Evolutionary conservation across 306 rosid genomes (phyloP).

Genomic region (Purshia tridentata): DNA sequence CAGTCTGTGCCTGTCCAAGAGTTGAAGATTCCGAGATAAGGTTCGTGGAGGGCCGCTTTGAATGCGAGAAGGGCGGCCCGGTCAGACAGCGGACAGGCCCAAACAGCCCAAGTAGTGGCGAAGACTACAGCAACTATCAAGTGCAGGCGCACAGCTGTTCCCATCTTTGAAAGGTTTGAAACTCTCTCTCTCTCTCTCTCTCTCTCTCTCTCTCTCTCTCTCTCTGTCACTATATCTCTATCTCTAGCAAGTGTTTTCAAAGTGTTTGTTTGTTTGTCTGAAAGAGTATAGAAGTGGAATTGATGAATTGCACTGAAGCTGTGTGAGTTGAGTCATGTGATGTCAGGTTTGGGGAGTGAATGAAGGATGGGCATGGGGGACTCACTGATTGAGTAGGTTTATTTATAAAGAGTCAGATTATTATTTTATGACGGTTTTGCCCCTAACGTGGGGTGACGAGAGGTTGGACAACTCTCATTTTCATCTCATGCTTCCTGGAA

Average conservation of each 20-base stretch:
- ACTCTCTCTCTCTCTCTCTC: neutral
- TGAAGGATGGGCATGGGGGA: neutral
- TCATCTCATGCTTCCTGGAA: slow-evolving; percentile 24
- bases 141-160: neutral
- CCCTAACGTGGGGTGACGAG: slow-evolving; percentile 37
- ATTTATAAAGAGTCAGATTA: slow-evolving; percentile 13
- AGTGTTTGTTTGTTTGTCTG: neutral
- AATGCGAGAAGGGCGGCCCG: slow-evolving; percentile 65
- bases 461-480: slow-evolving; percentile 12
- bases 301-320: neutral
- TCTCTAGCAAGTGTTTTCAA: neutral
- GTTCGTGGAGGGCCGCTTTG: slow-evolving; percentile 70
- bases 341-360: slow-evolving; percentile 3
- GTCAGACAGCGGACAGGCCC: slow-evolving; percentile 73
- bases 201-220: neutral
- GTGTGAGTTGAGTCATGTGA: slow-evolving; percentile 12
- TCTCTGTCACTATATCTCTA: too few species aligned
- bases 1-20: slow-evolving; percentile 86
- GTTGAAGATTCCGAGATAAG: slow-evolving; percentile 63
- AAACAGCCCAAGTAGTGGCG: slow-evolving; percentile 23
- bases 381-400: neutral
- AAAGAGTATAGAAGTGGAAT: neutral
- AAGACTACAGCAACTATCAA: slow-evolving; percentile 14
- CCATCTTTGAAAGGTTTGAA: slow-evolving; percentile 1
- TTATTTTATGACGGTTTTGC: slow-evolving; percentile 41